Evolutionary conservation across 2,329 filamentous ascomycete species (phyloP).

Genomic region (Delphinella strobiligena): DNA sequence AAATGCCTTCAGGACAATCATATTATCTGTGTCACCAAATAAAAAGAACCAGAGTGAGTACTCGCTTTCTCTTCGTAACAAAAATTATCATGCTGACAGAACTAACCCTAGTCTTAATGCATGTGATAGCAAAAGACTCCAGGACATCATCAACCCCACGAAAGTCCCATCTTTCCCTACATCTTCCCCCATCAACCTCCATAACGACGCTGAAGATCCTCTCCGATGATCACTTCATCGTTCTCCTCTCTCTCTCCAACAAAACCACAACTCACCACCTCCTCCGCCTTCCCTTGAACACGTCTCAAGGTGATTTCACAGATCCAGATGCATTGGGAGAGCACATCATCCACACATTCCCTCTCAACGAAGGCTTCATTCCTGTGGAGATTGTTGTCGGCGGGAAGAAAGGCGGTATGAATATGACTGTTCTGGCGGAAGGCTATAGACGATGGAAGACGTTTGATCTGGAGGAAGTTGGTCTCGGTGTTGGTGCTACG

Average conservation of each 20-base stretch:
- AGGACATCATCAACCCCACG: background rate
- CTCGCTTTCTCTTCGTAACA: background rate
- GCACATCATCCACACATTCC: background rate
- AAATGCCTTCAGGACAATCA: background rate
- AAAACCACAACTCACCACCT: background rate
- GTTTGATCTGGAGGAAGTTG: conserved; percentile 2
- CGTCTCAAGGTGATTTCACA: too few species aligned
- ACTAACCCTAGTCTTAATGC: too few species aligned
- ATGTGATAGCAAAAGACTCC: too few species aligned
- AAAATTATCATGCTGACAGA: background rate
- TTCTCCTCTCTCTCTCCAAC: background rate
- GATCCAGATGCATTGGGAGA: too few species aligned
- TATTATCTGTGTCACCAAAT: background rate
- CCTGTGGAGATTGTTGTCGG: background rate
- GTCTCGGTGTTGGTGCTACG: background rate
- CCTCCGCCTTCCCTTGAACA: background rate
- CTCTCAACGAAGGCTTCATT: background rate
- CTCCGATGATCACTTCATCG: background rate
- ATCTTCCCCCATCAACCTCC: background rate
- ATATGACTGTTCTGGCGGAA: conserved; percentile 2
- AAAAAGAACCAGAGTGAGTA: too few species aligned
- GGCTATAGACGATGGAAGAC: background rate
- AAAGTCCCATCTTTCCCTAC: background rate
- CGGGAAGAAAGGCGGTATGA: background rate
- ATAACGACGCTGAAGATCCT: conserved; percentile 1